phyloP scores from a whole-genome alignment of 768 basidiomycete genomes.

The Mycena galopus region DNA sequence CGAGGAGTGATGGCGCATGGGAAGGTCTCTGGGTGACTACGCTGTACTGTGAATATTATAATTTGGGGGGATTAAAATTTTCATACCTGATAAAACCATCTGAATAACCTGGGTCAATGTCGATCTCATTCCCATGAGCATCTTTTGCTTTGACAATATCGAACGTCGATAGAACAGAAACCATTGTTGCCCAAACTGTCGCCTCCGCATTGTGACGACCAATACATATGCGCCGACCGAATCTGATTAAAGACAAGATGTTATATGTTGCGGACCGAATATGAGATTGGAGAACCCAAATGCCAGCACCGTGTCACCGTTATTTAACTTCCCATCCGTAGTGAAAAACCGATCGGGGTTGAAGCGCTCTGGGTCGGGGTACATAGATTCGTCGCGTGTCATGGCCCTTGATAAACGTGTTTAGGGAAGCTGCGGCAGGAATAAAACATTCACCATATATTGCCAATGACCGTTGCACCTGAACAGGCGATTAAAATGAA shows the following conservation, averaged over 20 bases:
- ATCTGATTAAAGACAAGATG: background rate
- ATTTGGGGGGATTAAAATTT: no score
- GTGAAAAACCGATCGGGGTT: slow-evolving; percentile 45
- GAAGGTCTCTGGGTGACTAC: background rate
- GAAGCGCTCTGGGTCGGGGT: slow-evolving; percentile 45
- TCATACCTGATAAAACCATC: no score
- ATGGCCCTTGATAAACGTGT: slow-evolving; percentile 35
- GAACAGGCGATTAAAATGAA: background rate
- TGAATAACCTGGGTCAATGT: no score
- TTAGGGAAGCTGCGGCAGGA: background rate
- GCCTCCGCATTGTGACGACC: background rate
- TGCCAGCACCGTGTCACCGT: slow-evolving; percentile 14
- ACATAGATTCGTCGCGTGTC: slow-evolving; percentile 44
- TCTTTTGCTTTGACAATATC: slow-evolving; percentile 46
- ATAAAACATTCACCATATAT: slow-evolving; percentile 48
- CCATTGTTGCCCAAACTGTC: slow-evolving; percentile 13
- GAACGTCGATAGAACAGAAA: slow-evolving; percentile 21
- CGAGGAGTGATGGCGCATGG: no score
- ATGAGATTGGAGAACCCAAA: slow-evolving; percentile 35
- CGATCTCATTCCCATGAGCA: slow-evolving; percentile 55
- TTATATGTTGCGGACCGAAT: no score
- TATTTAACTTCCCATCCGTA: slow-evolving; percentile 20
- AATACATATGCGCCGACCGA: no score
- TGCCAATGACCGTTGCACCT: slow-evolving; percentile 45
- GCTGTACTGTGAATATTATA: no score